phyloP scores from a whole-genome alignment of 2,329 filamentous ascomycete genomes.

The Fusarium pseudonygamai region DNA sequence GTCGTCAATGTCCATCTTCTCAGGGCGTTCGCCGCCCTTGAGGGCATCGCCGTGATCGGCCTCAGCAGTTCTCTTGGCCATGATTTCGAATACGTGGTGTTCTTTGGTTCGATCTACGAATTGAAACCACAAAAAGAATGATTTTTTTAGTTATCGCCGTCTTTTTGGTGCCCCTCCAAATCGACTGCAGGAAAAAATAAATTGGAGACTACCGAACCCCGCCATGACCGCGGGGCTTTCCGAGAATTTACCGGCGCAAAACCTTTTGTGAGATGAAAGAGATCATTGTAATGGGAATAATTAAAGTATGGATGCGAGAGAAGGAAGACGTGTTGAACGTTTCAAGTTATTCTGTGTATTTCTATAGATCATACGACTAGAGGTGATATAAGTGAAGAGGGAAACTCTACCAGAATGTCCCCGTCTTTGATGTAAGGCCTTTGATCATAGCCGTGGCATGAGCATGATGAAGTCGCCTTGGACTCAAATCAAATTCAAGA shows the following conservation, averaged over 20 bases:
- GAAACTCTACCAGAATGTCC: not conserved
- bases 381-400: not conserved
- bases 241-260: slow-evolving; percentile 33
- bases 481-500: not conserved
- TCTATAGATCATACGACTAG: too few species aligned
- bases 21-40: slow-evolving; percentile 69
- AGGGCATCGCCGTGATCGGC: slow-evolving; percentile 57
- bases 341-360: not conserved
- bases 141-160: slow-evolving; percentile 27
- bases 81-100: slow-evolving; percentile 42
- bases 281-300: not conserved
- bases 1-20: slow-evolving; percentile 73
- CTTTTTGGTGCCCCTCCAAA: slow-evolving; percentile 37
- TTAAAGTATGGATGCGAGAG: too few species aligned
- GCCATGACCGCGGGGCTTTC: slow-evolving; percentile 33
- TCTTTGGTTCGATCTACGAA: not conserved
- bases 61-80: slow-evolving; percentile 70
- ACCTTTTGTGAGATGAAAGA: not conserved
- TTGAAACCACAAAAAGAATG: slow-evolving; percentile 21
- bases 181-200: slow-evolving; percentile 22
- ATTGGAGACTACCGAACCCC: slow-evolving; percentile 32
- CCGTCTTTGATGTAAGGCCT: not conserved
- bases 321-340: not conserved
- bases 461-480: not conserved
- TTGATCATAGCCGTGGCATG: not conserved